phyloP scores from a whole-genome alignment of 768 basidiomycete species.

The Pulveroboletus sp. region DNA sequence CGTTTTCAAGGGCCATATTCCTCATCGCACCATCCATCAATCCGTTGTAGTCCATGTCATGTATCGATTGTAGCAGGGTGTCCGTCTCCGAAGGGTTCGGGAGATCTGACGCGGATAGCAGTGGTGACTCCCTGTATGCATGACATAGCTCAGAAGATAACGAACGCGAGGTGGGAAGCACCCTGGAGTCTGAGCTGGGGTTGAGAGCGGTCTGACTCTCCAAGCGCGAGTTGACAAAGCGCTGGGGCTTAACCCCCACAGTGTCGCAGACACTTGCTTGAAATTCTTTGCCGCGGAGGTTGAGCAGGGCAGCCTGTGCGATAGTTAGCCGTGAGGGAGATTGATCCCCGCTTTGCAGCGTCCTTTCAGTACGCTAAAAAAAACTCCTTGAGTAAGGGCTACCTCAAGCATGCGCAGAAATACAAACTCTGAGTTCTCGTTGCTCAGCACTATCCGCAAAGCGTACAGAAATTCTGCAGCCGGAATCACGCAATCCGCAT shows the following conservation, averaged over 20 bases:
- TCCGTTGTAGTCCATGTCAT: constrained; percentile 19
- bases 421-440: constrained; percentile 64
- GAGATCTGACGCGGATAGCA: constrained; percentile 11
- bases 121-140: constrained; percentile 14
- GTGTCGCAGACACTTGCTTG: constrained; percentile 17
- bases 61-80: constrained; percentile 34
- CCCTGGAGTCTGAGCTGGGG: not conserved
- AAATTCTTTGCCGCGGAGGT: constrained; percentile 62
- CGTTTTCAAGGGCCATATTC: constrained; percentile 10
- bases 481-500: constrained; percentile 71
- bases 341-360: constrained; percentile 54
- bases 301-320: constrained; percentile 72
- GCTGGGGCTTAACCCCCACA: constrained; percentile 8
- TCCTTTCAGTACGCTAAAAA: constrained; percentile 56
- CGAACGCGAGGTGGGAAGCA: constrained; percentile 16
- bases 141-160: constrained; percentile 20
- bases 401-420: not conserved
- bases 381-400: constrained; percentile 1
- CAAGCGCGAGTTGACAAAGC: not conserved
- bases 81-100: constrained; percentile 37
- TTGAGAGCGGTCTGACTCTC: constrained; percentile 4
- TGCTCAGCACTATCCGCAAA: constrained; percentile 79
- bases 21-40: constrained; percentile 11
- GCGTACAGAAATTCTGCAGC: constrained; percentile 72
- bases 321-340: constrained; percentile 67